phyloP scores from a whole-genome alignment of 768 basidiomycete genomes.

The Amanita rubescens region DNA sequence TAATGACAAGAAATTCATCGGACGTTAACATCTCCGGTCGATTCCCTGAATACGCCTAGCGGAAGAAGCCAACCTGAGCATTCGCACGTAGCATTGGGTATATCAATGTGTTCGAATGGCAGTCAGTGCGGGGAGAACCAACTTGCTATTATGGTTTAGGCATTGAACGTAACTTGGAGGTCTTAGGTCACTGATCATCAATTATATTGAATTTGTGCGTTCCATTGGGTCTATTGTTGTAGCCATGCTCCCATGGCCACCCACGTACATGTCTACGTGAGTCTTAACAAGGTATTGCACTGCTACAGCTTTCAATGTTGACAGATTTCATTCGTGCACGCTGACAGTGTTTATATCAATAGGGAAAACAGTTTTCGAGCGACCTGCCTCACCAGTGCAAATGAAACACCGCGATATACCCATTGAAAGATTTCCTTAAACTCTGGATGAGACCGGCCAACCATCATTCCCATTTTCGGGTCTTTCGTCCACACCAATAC shows the following conservation, averaged over 20 bases:
- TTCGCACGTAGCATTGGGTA: too few species aligned
- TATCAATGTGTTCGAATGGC: too few species aligned
- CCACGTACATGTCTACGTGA: constrained; percentile 41
- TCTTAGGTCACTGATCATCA: background rate
- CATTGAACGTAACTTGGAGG: background rate
- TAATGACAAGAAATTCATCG: too few species aligned
- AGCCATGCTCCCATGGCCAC: constrained; percentile 13
- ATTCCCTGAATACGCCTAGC: too few species aligned
- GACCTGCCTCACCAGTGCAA: constrained; percentile 36
- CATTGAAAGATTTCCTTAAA: constrained; percentile 43
- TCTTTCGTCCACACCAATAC: constrained; percentile 32
- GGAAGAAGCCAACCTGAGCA: too few species aligned
- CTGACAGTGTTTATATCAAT: constrained; percentile 19
- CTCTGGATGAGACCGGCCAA: constrained; percentile 38
- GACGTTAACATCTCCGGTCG: too few species aligned
- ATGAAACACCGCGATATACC: constrained; percentile 41
- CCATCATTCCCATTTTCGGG: constrained; percentile 24
- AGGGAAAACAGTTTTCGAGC: background rate
- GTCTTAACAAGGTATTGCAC: constrained; percentile 33
- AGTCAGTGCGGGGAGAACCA: too few species aligned
- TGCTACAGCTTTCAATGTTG: constrained; percentile 26
- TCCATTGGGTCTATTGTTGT: background rate
- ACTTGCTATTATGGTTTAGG: background rate
- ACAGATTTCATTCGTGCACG: constrained; percentile 33
- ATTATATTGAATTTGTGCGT: background rate